phyloP scores from a whole-genome alignment of 148 eudicot genomes.

The Heliamphora exappendiculata region DNA sequence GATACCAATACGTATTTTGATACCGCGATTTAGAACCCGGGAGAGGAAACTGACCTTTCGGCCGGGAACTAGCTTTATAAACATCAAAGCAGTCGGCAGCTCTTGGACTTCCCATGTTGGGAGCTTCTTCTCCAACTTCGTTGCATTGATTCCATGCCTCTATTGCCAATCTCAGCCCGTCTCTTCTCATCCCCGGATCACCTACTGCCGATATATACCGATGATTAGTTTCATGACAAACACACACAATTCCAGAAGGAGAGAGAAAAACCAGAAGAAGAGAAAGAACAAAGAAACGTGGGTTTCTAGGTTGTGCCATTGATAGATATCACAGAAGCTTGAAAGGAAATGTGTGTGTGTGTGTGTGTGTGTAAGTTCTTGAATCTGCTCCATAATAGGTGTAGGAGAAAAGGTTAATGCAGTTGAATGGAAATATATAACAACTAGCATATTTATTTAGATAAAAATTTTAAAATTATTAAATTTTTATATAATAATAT shows the following conservation, averaged over 20 bases:
- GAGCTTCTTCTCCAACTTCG: slow-evolving; percentile 40
- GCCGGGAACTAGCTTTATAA: neutral
- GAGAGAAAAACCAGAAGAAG: neutral
- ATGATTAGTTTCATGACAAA: neutral
- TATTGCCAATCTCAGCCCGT: slow-evolving; percentile 35
- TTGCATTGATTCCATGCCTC: slow-evolving; percentile 55
- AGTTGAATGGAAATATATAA: neutral
- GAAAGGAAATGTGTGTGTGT: neutral
- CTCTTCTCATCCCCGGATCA: slow-evolving; percentile 35
- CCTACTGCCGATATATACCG: slow-evolving; percentile 22
- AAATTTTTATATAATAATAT: too few relatives aligned
- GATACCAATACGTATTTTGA: too few relatives aligned
- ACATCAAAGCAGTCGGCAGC: slow-evolving; percentile 25
- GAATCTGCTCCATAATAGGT: neutral
- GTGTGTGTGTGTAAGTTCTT: too few relatives aligned
- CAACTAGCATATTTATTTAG: too few relatives aligned
- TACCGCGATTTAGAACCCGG: too few relatives aligned
- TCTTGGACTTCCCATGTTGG: slow-evolving; percentile 22
- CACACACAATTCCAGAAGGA: too few relatives aligned
- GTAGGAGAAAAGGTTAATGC: neutral
- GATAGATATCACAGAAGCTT: neutral
- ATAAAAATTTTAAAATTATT: too few relatives aligned
- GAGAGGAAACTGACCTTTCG: neutral
- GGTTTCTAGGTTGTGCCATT: neutral
- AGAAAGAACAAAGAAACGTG: neutral